Base-by-base conservation (phyloP, 768 basidiomycete species). In the Lactarius trivialis region DNA sequence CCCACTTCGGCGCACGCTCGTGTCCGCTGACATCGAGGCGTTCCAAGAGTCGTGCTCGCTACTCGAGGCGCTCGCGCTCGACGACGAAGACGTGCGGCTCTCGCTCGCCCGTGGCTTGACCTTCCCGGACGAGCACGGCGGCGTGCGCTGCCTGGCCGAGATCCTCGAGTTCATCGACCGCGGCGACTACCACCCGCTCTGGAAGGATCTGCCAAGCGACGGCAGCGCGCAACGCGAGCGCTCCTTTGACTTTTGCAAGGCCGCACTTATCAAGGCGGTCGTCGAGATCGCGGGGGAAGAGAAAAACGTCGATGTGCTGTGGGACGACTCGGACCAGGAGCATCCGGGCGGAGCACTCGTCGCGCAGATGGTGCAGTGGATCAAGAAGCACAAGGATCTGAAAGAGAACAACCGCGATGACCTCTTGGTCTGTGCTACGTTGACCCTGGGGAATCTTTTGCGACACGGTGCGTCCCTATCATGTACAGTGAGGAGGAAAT, bases 211-310 rank as follows among this genome's bases (percentile, higher is more conserved):
- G 8, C 72, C 77, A 41, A 74, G 73, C 1, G 85, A 89, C 60
- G 76, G 76, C 61, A 77, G 76, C 61, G 77, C 79, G 61, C 74
- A 77, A 53, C 86, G 82, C 73, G 83, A 89, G 71, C 88, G 88
- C 71, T 79, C 81, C 2, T 88, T 95, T 65, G 84, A 85, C 66
- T 81, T 86, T 32, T 91, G 91, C 75, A 95, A 94, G 74, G 88
- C 86, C 4, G 91, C 90, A 0, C 76, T 93, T 9, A 86, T 93
- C 72, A 92, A 93, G 68, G 83, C 88, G 3, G 82, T 94, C 17
- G 91, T 95, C 32, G 92, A 93, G 69, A 84, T 89, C 43, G 84
- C 90, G 9, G 91, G 91, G 41, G 89, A 92, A 70, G 88, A 89
- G 65, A 82, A 80, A 66, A 92, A 90, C 66, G 82, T 81, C 64